Conservation (phyloP, 306 rosid genomes). For the Cucumis sativus region Cucumber_9930_V3 NC_026660.2:25329501-25330000, state of each 20-base stretch:
- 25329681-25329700: neutral
- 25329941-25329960: neutral
- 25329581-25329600: neutral
- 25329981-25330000: constrained; percentile 70
- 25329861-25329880: neutral
- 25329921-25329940: neutral
- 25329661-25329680: neutral
- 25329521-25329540: neutral
- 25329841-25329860: constrained; percentile 2
- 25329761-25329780: constrained; percentile 62
- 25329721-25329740: neutral
- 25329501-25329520: neutral
- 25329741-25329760: constrained; percentile 1
- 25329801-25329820: constrained; percentile 99
- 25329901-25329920: neutral
- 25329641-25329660: neutral
- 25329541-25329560: neutral
- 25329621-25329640: neutral
- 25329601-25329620: neutral
- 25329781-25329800: constrained; percentile 64
- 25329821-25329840: constrained; percentile 92
- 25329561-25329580: neutral
- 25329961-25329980: neutral
- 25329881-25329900: neutral
- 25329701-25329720: neutral